Percentiles rank a stretch among this genome's conserved stretches.
Evolutionary conservation across 1,139 yeast species (phyloP).

Genomic region (Geotrichum candidum): DNA sequence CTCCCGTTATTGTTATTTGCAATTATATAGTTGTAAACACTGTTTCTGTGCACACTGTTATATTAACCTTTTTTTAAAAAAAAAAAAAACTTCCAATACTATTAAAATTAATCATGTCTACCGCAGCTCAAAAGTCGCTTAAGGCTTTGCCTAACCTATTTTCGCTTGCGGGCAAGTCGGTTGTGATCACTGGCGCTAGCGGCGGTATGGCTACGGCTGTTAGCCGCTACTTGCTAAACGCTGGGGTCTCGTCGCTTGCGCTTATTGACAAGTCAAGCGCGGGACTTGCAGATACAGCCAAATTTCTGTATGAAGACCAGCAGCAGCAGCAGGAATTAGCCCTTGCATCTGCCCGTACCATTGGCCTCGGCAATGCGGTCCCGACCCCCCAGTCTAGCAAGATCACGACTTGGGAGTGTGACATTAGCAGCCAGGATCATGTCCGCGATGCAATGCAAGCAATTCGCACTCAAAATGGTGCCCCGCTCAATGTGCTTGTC

Average conservation of each 20-base stretch:
- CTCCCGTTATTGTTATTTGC: too few species aligned
- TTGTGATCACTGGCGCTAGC: conserved; percentile 75
- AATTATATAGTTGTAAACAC: too few species aligned
- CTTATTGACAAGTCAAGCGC: conserved; percentile 64
- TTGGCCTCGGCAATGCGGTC: background rate
- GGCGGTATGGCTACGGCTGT: conserved; percentile 74
- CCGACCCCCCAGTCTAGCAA: background rate
- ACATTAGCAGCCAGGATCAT: conserved; percentile 59
- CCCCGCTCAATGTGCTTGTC: conserved; percentile 58
- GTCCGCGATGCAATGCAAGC: conserved; percentile 54
- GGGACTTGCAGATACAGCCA: conserved; percentile 54
- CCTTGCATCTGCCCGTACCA: background rate
- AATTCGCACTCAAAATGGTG: conserved; percentile 48
- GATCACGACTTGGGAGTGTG: conserved; percentile 67
- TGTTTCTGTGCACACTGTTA: too few species aligned
- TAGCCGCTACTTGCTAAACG: conserved; percentile 31
- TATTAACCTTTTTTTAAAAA: background rate
- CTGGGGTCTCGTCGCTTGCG: conserved; percentile 41
- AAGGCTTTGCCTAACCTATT: conserved; percentile 10
- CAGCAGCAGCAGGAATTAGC: conserved; percentile 21
- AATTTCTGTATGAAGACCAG: background rate
- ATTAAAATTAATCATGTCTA: background rate
- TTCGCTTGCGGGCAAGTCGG: conserved; percentile 44
- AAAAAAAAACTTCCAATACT: background rate
- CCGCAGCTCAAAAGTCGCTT: background rate